phyloP scores from a whole-genome alignment of 2,329 filamentous ascomycete species.

The Ophiostoma quercus region DNA sequence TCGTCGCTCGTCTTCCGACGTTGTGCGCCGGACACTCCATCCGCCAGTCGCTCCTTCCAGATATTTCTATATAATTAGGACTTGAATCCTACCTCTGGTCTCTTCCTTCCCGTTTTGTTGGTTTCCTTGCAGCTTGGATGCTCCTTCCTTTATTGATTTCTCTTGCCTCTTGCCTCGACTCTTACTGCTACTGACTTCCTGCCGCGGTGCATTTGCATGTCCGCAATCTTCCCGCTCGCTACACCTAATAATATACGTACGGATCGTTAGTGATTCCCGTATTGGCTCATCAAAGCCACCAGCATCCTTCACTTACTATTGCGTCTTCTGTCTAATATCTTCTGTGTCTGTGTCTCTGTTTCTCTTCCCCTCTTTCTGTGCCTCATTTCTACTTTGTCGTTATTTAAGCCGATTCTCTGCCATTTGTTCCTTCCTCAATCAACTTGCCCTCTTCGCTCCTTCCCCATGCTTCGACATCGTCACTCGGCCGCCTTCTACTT shows the following conservation, averaged over 20 bases:
- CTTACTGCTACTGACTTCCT: no score
- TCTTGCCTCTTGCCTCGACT: background rate
- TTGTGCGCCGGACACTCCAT: conserved; percentile 16
- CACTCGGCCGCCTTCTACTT: background rate
- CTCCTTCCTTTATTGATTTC: background rate
- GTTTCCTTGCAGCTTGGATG: background rate
- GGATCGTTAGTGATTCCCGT: background rate
- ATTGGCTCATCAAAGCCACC: background rate
- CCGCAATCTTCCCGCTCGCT: no score
- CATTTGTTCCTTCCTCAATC: background rate
- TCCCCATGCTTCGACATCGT: background rate
- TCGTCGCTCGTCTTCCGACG: conserved; percentile 2
- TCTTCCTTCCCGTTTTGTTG: background rate
- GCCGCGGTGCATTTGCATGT: background rate
- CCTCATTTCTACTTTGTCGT: background rate
- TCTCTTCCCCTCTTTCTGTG: background rate
- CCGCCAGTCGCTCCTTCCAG: conserved; percentile 17
- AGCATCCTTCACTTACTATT: background rate
- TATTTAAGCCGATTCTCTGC: background rate
- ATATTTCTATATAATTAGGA: background rate
- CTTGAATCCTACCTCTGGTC: conserved; percentile 18
- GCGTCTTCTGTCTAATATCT: background rate
- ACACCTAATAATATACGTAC: background rate
- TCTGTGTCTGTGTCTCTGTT: background rate
- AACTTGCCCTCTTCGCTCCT: no score